A percentile compares a stretch with the other conserved stretches of the same genome.
phyloP scores from a whole-genome alignment of 2,329 filamentous ascomycete genomes.

The Phialophora tarda region DNA sequence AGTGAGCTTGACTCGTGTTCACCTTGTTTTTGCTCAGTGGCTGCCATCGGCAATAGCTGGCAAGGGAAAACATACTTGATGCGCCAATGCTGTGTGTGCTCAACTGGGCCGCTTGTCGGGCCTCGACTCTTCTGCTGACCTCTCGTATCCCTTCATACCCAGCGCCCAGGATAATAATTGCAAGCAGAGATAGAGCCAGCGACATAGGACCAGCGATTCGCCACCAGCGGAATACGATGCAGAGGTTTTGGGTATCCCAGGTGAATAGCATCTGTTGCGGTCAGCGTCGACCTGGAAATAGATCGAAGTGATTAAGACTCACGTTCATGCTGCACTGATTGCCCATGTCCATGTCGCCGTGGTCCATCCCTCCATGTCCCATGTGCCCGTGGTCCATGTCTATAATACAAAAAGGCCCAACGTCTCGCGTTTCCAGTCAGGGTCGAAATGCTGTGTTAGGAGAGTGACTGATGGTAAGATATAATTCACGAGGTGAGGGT shows the following conservation, averaged over 20 bases:
- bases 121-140: conserved; percentile 76
- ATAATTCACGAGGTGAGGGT: neutral
- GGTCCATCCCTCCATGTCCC: conserved; percentile 51
- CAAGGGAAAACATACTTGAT: conserved; percentile 36
- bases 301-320: conserved; percentile 44
- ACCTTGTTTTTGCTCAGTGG: conserved; percentile 35
- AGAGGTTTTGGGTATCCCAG: conserved; percentile 91
- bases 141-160: conserved; percentile 91
- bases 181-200: conserved; percentile 80
- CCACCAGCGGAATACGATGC: conserved; percentile 94
- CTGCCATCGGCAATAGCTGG: conserved; percentile 9
- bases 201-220: conserved; percentile 75
- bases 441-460: neutral
- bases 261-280: conserved; percentile 88
- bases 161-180: conserved; percentile 81
- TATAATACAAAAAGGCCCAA: neutral
- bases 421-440: neutral
- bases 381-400: conserved; percentile 18
- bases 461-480: neutral
- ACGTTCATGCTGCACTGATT: conserved; percentile 90
- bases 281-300: conserved; percentile 22
- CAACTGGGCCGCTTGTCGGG: conserved; percentile 48
- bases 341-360: conserved; percentile 63
- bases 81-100: conserved; percentile 26
- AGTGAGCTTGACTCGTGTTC: conserved; percentile 67